Conservation (phyloP, 2,329 filamentous ascomycete genomes). For the Pezicula radicicola region DNA sequence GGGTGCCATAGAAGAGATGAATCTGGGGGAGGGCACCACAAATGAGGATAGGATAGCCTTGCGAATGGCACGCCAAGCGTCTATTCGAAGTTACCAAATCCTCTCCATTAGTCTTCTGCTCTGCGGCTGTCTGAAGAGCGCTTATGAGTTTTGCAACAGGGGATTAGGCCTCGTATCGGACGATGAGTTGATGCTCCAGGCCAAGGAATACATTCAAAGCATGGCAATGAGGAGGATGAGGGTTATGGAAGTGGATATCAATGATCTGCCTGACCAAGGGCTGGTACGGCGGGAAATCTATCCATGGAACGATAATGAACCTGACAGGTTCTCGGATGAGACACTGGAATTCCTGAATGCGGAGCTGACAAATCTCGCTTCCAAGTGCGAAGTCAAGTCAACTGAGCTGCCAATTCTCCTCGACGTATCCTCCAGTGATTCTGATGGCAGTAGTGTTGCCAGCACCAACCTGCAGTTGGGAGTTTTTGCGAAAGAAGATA, state of each 20-base stretch:
- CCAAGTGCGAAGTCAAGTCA: slow-evolving; percentile 77
- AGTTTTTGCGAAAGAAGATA: slow-evolving; percentile 82
- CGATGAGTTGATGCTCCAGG: slow-evolving; percentile 53
- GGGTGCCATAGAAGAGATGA: slow-evolving; percentile 20
- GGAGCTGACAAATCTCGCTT: slow-evolving; percentile 65
- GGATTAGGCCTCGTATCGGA: slow-evolving; percentile 53
- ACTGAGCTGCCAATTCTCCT: slow-evolving; percentile 70
- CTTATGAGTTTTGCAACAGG: slow-evolving; percentile 61
- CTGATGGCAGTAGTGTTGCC: slow-evolving; percentile 45
- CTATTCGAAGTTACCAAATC: slow-evolving; percentile 57
- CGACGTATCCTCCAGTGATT: slow-evolving; percentile 45
- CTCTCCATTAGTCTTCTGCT: slow-evolving; percentile 57
- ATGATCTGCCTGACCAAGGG: slow-evolving; percentile 65
- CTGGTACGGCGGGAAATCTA: slow-evolving; percentile 69
- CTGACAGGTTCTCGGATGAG: slow-evolving; percentile 67
- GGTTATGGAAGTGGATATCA: slow-evolving; percentile 41
- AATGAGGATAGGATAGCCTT: slow-evolving; percentile 29
- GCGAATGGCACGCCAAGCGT: slow-evolving; percentile 45
- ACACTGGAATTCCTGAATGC: slow-evolving; percentile 71
- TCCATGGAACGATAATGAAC: slow-evolving; percentile 65
- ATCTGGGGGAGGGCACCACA: slow-evolving; percentile 30
- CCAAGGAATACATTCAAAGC: slow-evolving; percentile 50
- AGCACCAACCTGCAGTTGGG: slow-evolving; percentile 75
- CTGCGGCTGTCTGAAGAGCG: slow-evolving; percentile 67
- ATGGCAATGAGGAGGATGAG: slow-evolving; percentile 47